Conservation (phyloP, 192 early-diverging fungal species). For the Anaeromyces robustus region DNA sequence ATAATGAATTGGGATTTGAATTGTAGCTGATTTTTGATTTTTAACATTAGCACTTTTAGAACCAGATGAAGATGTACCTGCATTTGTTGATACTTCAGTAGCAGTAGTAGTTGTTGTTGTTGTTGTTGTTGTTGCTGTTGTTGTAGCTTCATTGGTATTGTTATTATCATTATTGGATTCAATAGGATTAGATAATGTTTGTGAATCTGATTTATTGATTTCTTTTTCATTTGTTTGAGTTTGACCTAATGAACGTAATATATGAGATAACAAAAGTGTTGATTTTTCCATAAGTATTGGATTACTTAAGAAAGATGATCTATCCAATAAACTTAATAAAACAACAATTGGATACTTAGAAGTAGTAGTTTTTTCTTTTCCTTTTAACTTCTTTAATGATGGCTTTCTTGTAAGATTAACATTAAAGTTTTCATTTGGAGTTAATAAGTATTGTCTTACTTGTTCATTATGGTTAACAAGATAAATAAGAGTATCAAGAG, state of each 20-base stretch:
- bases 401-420: slow-evolving; percentile 32
- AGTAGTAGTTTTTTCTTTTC: slow-evolving; percentile 31
- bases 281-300: slow-evolving; percentile 69
- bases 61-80: not conserved
- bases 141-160: slow-evolving; percentile 1
- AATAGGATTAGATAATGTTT: not conserved
- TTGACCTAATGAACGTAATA: slow-evolving; percentile 49
- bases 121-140: too few species aligned
- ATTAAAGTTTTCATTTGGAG: slow-evolving; percentile 43
- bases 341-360: slow-evolving; percentile 58
- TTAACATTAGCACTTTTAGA: not conserved
- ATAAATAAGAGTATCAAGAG: slow-evolving; percentile 65
- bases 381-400: slow-evolving; percentile 40
- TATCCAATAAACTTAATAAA: slow-evolving; percentile 68
- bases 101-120: too few species aligned
- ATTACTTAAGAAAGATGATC: slow-evolving; percentile 66
- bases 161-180: slow-evolving; percentile 34
- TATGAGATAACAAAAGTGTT: slow-evolving; percentile 66
- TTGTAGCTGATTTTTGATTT: slow-evolving; percentile 38
- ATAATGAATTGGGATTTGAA: slow-evolving; percentile 65
- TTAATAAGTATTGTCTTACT: slow-evolving; percentile 62
- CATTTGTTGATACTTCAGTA: too few species aligned
- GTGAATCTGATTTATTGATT: not conserved
- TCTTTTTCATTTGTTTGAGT: not conserved
- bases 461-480: slow-evolving; percentile 65